Evolutionary conservation across 768 basidiomycete species (phyloP).

Genomic region (Podaxis mareebaensis): DNA sequence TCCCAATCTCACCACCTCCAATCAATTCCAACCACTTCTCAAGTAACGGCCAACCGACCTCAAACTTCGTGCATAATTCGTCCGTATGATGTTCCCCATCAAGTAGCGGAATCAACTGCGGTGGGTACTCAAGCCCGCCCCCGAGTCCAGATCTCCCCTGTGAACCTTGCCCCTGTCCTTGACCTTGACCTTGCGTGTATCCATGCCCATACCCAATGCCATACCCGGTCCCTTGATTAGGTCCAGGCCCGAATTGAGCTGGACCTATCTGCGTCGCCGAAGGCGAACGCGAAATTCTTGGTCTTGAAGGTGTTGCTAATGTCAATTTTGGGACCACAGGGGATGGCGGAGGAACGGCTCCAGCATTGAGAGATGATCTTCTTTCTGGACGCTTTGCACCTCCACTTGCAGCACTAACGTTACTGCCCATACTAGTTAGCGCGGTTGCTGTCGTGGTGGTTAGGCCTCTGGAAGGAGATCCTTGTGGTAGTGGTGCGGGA

Average conservation of each 20-base stretch:
- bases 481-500: neutral
- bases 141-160: constrained; percentile 12
- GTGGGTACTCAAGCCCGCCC: constrained; percentile 41
- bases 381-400: constrained; percentile 20
- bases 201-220: neutral
- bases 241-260: constrained; percentile 5
- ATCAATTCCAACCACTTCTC: constrained; percentile 67
- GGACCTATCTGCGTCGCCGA: constrained; percentile 41
- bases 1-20: constrained; percentile 62
- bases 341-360: constrained; percentile 37
- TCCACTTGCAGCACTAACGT: neutral
- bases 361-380: constrained; percentile 40
- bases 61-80: constrained; percentile 81
- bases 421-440: constrained; percentile 6
- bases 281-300: constrained; percentile 58
- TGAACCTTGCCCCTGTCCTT: constrained; percentile 23
- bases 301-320: constrained; percentile 39
- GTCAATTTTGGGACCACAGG: constrained; percentile 38
- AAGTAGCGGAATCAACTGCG: constrained; percentile 57
- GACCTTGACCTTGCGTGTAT: neutral
- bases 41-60: constrained; percentile 81
- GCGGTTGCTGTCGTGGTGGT: constrained; percentile 10
- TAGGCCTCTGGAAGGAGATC: neutral
- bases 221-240: constrained; percentile 10
- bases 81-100: constrained; percentile 94